A percentile compares a stretch with the other conserved stretches of the same genome.
Conservation (phyloP, 2,329 filamentous ascomycete species). For the Calonectria pteridis region DNA sequence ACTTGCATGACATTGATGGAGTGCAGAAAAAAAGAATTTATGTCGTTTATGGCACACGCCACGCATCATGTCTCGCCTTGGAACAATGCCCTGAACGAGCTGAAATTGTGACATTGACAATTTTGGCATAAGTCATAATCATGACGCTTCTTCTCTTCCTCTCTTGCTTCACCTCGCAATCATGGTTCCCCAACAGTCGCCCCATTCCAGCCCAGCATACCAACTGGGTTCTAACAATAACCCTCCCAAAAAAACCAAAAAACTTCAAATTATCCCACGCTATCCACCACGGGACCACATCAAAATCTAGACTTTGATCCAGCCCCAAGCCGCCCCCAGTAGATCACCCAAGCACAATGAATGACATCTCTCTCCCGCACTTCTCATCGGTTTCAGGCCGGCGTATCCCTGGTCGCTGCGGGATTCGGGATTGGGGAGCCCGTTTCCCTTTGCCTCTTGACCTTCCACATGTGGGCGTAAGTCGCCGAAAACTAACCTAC, state of each 20-base stretch:
- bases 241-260: too few species aligned
- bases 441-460: not conserved
- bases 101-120: not conserved
- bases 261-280: not conserved
- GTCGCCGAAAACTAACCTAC: slow-evolving; percentile 1
- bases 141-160: not conserved
- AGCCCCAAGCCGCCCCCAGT: not conserved
- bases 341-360: not conserved
- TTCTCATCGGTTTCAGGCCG: not conserved
- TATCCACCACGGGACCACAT: not conserved
- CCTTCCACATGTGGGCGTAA: not conserved
- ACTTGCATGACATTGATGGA: not conserved
- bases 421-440: not conserved
- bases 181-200: slow-evolving; percentile 5
- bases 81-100: not conserved
- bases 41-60: not conserved
- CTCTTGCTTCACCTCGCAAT: not conserved
- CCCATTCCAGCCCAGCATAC: slow-evolving; percentile 6
- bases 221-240: not conserved
- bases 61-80: not conserved
- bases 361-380: not conserved
- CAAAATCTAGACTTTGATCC: not conserved
- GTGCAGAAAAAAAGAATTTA: not conserved
- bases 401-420: not conserved
- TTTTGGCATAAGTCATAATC: not conserved